Conservation (phyloP, 2,329 filamentous ascomycete genomes). For the Penicillium sp. region DNA sequence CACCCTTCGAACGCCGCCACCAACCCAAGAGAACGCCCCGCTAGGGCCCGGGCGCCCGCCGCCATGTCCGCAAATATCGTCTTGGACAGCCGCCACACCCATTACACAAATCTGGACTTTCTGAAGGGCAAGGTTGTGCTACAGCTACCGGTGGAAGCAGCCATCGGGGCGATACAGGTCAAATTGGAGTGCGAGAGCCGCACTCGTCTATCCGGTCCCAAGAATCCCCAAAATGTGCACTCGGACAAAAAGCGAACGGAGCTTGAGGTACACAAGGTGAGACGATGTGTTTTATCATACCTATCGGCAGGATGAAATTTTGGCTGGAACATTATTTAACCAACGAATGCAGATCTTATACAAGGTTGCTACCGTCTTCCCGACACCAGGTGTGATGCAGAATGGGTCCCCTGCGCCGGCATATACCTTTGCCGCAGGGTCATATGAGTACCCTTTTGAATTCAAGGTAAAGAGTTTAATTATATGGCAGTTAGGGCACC, state of each 20-base stretch:
- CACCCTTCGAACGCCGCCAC: not conserved
- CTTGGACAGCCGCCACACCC: conserved; percentile 42
- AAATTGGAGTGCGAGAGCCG: conserved; percentile 51
- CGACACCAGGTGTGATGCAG: conserved; percentile 42
- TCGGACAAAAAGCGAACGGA: conserved; percentile 50
- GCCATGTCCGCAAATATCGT: conserved; percentile 47
- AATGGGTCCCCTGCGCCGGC: conserved; percentile 32
- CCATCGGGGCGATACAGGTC: conserved; percentile 47
- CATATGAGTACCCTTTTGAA: conserved; percentile 49
- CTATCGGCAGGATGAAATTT: not conserved
- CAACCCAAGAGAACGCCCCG: conserved; percentile 2
- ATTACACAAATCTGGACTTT: conserved; percentile 50
- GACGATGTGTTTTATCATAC: conserved; percentile 2
- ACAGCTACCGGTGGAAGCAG: conserved; percentile 40
- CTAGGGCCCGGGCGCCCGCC: conserved; percentile 19
- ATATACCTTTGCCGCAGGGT: conserved; percentile 47
- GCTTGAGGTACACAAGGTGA: conserved; percentile 50
- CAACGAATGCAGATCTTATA: conserved; percentile 42
- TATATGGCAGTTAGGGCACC: not conserved
- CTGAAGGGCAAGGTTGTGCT: conserved; percentile 47
- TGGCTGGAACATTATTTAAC: conserved; percentile 5
- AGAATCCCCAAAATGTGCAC: conserved; percentile 40
- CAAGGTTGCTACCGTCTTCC: conserved; percentile 48
- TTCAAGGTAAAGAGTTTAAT: conserved; percentile 42
- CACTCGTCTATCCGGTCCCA: conserved; percentile 43